A percentile compares a stretch with the other conserved stretches of the same genome.
These are phyloP conservation scores for Gnetum montanum DNA, from an alignment of 75 land plant species.

Conservation along the genomic window DNA sequence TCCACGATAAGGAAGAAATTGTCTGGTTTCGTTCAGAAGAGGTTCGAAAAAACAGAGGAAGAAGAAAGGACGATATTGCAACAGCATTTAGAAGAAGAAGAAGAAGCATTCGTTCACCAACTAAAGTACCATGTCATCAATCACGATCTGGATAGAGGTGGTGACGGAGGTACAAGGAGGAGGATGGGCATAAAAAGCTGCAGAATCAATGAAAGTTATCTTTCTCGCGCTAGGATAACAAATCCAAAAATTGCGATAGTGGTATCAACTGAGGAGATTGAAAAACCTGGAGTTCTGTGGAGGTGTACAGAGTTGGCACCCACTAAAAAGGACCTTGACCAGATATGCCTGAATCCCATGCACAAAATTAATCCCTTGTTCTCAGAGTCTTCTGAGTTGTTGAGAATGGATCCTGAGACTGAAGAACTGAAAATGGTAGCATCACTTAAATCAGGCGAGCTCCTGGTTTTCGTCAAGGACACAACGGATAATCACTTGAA, in stretches of 20 bases:
- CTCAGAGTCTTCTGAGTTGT: too few relatives aligned
- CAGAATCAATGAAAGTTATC: background rate
- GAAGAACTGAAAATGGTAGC: background rate
- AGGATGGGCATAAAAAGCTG: background rate
- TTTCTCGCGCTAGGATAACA: background rate
- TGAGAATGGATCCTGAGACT: too few relatives aligned
- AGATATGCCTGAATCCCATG: background rate
- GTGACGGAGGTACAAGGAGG: background rate
- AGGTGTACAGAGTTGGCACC: background rate
- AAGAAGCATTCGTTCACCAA: background rate
- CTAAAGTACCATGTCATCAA: too few relatives aligned
- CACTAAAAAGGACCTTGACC: too few relatives aligned
- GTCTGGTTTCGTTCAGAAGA: background rate
- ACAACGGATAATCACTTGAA: background rate
- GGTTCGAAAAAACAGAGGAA: background rate
- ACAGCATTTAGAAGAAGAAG: background rate
- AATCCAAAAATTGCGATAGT: too few relatives aligned
- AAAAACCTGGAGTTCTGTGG: background rate
- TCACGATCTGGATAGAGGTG: background rate
- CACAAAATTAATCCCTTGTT: background rate
- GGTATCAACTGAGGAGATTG: background rate
- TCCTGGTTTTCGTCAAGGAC: background rate
- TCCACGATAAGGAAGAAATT: background rate
- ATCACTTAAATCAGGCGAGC: background rate
- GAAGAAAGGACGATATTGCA: background rate